Evolutionary conservation across 202 grass and related monocot species (phyloP), one percentile per base, ranked within the genome.

Genomic region (Elaeis oleifera): DNA sequence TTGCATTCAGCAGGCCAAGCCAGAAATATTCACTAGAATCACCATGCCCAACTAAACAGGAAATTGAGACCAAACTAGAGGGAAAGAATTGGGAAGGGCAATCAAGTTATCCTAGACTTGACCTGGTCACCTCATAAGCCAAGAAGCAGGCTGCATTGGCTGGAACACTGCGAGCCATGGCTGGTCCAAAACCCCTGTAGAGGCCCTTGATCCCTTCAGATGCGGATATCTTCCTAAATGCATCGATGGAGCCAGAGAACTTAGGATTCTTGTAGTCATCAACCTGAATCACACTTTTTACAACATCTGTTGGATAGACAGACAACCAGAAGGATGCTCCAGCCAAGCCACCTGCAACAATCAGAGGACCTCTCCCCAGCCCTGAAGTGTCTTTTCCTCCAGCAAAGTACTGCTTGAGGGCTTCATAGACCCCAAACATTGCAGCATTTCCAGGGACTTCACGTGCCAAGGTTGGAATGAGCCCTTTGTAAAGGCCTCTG

Each of bases 261-360:
- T 60, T 83, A 1, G 87, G 87, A 1, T 85, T 85, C 82, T 82
- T 90, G 69, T 80, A 85, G 62, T 90, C 79, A 6, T 85, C 87
- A 39, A 90, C 82, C 73, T 85, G 82, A 58, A 90, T 78, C 56
- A 85, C 87, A 2, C 87, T 90, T 76, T 90, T 83, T 26, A 90
- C 76, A 4, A 90, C 82, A 22, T 90, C 87, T 8, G 87, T 80
- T 1, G 82, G 87, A 26, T 85, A 90, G 56, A 90, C 79, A 0
- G 61, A 66, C 0, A 90, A 22, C 87, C 87, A 90, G 69, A 85
- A 77, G 0, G 22, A 55, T 3, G 79, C 87, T 5, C 87, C 87
- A 1, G 75, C 81, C 1, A 85, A 53, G 4, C 87, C 87, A 4
- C 87, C 82, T 0, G 87, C 82, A 0, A 82, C 7, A 63, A 90